Percentiles rank a stretch among this genome's conserved stretches.
Evolutionary conservation across 768 basidiomycete genomes (phyloP).

Genomic region (Boletus subparvulus): DNA sequence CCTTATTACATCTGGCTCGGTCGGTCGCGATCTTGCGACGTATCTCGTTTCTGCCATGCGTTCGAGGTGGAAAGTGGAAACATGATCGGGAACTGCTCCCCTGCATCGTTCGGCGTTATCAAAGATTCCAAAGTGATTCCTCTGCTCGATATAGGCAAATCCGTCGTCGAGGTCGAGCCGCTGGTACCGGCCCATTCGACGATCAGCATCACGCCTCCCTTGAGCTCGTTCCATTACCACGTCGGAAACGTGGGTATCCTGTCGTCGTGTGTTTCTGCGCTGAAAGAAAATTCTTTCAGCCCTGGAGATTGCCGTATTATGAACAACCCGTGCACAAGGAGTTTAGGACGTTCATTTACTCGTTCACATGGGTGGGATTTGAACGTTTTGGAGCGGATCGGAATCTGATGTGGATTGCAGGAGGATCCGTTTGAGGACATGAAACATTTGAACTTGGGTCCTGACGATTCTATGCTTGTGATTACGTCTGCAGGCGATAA

Average conservation of each 20-base stretch:
- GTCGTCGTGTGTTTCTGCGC: neutral
- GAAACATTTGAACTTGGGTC: constrained; percentile 54
- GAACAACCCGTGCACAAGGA: constrained; percentile 69
- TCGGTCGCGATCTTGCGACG: constrained; percentile 60
- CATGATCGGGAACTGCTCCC: constrained; percentile 49
- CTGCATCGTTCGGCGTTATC: constrained; percentile 34
- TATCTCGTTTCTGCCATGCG: constrained; percentile 52
- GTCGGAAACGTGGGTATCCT: constrained; percentile 40
- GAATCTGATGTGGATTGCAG: constrained; percentile 27
- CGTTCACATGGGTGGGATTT: constrained; percentile 53
- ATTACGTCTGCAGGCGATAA: constrained; percentile 83
- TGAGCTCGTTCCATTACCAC: constrained; percentile 66
- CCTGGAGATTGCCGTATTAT: constrained; percentile 70
- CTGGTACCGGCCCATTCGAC: constrained; percentile 29
- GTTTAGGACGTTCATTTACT: constrained; percentile 61
- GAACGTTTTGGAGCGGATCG: neutral
- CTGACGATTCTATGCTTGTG: constrained; percentile 65
- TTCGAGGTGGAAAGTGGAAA: constrained; percentile 68
- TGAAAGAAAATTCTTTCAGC: constrained; percentile 28
- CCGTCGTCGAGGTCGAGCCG: constrained; percentile 27
- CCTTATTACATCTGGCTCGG: constrained; percentile 80
- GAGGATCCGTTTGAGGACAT: constrained; percentile 79
- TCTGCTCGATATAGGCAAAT: constrained; percentile 43
- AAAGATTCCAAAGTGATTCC: constrained; percentile 40
- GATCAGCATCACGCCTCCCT: constrained; percentile 52